Conservation (phyloP, 257 asterid species). For the Forsythia suspensa region DNA sequence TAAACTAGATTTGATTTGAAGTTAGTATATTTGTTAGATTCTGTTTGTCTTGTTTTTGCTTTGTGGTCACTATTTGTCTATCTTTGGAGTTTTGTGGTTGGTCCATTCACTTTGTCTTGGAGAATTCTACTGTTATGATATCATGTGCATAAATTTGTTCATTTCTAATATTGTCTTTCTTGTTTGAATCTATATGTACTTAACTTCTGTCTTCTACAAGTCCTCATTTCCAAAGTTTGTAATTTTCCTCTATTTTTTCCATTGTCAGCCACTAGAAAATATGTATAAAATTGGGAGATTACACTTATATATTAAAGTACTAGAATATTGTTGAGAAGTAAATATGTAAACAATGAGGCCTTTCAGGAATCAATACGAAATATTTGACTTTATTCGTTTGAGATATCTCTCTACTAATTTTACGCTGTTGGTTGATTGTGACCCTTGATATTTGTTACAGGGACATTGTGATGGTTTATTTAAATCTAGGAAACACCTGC, state of each 20-base stretch:
- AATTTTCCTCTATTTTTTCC: conserved; percentile 16
- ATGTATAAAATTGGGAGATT: not conserved
- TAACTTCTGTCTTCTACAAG: conserved; percentile 23
- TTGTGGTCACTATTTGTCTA: conserved; percentile 34
- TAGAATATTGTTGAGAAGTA: not conserved
- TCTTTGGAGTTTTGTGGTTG: conserved; percentile 55
- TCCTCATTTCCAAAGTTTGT: conserved; percentile 25
- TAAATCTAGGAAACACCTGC: too few species aligned
- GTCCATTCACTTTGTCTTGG: conserved; percentile 51
- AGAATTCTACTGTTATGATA: conserved; percentile 35
- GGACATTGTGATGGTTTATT: too few species aligned
- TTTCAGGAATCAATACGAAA: not conserved
- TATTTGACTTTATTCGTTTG: not conserved
- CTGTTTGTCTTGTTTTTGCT: conserved; percentile 30
- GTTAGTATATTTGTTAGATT: conserved; percentile 34
- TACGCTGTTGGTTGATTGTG: too few species aligned
- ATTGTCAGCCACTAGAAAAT: not conserved
- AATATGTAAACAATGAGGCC: not conserved
- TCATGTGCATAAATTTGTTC: conserved; percentile 36
- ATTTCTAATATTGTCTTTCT: conserved; percentile 42
- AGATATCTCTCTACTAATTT: too few species aligned
- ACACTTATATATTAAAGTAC: not conserved
- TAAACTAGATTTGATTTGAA: conserved; percentile 32
- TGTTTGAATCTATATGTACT: conserved; percentile 41
- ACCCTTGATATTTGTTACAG: too few species aligned